These are phyloP conservation scores for Radiomyces spectabilis DNA, from an alignment of 192 early-diverging fungal species.

Conservation along the genomic window DNA sequence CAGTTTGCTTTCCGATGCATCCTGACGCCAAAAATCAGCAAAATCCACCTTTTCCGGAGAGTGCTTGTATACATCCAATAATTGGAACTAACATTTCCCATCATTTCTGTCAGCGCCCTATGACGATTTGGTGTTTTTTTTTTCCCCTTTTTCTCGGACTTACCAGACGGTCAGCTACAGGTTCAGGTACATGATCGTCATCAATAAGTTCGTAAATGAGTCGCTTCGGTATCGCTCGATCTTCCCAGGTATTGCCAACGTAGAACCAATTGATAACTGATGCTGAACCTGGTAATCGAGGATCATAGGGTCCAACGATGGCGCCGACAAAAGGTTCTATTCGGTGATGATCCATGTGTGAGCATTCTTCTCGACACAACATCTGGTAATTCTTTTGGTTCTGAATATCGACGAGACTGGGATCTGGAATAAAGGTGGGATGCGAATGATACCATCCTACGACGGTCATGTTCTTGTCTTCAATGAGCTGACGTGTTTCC, in stretches of 20 bases:
- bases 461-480: constrained; percentile 61
- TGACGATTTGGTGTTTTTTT: neutral
- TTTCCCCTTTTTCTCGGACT: neutral
- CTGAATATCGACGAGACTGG: constrained; percentile 81
- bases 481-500: constrained; percentile 68
- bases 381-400: constrained; percentile 84
- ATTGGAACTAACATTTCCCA: constrained; percentile 29
- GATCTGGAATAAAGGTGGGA: constrained; percentile 82
- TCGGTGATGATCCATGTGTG: constrained; percentile 15
- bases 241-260: constrained; percentile 46
- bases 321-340: constrained; percentile 84
- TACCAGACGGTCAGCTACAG: constrained; percentile 48
- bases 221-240: constrained; percentile 58
- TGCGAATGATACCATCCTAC: constrained; percentile 97
- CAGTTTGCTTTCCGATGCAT: constrained; percentile 56
- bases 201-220: constrained; percentile 50
- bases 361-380: constrained; percentile 57
- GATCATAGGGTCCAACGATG: constrained; percentile 86
- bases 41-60: constrained; percentile 54
- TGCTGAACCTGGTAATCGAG: constrained; percentile 59
- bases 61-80: constrained; percentile 46
- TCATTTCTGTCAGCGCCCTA: neutral
- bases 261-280: constrained; percentile 89
- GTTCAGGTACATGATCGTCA: constrained; percentile 35
- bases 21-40: constrained; percentile 67